Percentiles rank a stretch among this genome's conserved stretches.
Conservation (phyloP, 148 eudicot genomes). For the Camellia granthamiana region DNA sequence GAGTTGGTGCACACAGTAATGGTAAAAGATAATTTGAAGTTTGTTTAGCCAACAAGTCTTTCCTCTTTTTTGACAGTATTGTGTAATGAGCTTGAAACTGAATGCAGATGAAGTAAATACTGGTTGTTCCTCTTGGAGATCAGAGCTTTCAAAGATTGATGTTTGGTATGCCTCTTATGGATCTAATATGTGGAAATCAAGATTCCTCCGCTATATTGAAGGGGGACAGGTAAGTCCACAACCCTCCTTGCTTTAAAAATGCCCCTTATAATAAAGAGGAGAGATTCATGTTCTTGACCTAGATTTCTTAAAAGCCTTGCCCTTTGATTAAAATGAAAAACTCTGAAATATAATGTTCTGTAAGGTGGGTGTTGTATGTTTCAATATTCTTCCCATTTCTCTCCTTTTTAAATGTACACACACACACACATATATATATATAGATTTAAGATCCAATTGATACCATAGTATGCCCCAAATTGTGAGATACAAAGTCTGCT, state of each 20-base stretch:
- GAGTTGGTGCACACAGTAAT: slow-evolving; percentile 33
- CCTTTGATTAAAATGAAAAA: not conserved
- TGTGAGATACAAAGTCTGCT: not conserved
- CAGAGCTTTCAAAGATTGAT: slow-evolving; percentile 53
- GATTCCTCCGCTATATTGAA: slow-evolving; percentile 78
- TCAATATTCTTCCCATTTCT: not conserved
- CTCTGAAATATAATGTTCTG: not conserved
- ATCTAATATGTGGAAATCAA: slow-evolving; percentile 73
- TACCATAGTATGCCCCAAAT: not conserved
- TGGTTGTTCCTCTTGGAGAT: slow-evolving; percentile 54
- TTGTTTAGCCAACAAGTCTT: not conserved
- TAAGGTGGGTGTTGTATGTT: not conserved
- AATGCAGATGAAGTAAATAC: slow-evolving; percentile 39
- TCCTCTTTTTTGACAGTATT: not conserved
- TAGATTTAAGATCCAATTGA: not conserved
- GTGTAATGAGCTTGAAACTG: not conserved
- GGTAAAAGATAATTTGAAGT: slow-evolving; percentile 28
- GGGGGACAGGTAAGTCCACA: slow-evolving; percentile 73
- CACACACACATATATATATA: too few relatives aligned
- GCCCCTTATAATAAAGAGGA: not conserved
- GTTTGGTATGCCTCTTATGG: slow-evolving; percentile 91
- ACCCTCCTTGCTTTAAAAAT: not conserved
- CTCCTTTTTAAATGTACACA: not conserved
- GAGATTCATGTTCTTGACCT: not conserved
- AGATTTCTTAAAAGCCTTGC: not conserved